Conservation (phyloP, 2,329 filamentous ascomycete genomes). For the Pyrenochaeta sp. region DNA sequence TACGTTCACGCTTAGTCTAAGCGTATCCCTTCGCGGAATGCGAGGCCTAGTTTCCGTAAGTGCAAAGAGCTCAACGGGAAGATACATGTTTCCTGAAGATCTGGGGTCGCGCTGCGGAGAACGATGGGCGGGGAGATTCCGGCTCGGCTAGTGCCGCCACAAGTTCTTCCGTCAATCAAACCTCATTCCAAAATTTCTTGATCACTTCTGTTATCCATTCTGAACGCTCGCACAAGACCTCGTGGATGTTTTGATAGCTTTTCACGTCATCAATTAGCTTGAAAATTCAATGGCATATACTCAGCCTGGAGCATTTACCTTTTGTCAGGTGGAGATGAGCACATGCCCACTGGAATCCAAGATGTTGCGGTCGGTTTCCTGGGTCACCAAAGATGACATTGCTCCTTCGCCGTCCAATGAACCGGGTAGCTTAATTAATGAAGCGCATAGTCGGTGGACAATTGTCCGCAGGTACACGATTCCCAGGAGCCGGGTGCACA, state of each 20-base stretch:
- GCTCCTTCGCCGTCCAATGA: constrained; percentile 4
- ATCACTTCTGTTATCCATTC: neutral
- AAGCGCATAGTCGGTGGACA: constrained; percentile 15
- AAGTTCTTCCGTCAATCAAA: constrained; percentile 40
- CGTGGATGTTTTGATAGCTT: neutral
- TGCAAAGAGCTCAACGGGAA: neutral
- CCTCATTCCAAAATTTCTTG: neutral
- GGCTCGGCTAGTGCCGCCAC: constrained; percentile 28
- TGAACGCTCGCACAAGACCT: neutral
- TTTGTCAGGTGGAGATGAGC: neutral
- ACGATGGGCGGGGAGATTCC: constrained; percentile 15
- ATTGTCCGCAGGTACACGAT: constrained; percentile 20
- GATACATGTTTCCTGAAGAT: constrained; percentile 13
- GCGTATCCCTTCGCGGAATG: neutral
- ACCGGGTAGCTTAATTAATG: constrained; percentile 23
- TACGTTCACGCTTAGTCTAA: neutral
- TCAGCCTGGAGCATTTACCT: neutral
- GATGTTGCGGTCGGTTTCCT: neutral
- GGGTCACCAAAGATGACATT: constrained; percentile 5
- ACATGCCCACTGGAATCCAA: neutral
- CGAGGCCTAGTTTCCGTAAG: constrained; percentile 14
- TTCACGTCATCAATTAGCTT: neutral
- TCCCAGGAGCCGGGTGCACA: neutral
- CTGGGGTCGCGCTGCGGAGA: constrained; percentile 26
- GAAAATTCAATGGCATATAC: neutral